phyloP scores from a whole-genome alignment of 78 protist species.

The Tieghemostelium lacteum region DNA sequence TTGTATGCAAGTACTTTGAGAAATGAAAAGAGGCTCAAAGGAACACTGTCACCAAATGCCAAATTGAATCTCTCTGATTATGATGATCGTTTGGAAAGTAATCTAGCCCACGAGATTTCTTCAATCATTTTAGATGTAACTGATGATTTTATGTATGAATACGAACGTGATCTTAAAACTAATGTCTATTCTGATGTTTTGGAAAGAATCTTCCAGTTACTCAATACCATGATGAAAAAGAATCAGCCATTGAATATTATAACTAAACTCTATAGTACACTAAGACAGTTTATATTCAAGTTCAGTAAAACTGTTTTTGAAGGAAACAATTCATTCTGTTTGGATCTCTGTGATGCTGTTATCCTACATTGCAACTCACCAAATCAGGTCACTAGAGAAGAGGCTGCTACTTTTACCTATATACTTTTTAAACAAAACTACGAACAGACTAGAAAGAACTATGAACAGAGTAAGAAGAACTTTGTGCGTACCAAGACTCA shows the following conservation, averaged over 20 bases:
- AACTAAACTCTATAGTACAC: slow-evolving; percentile 54
- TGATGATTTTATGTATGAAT: slow-evolving; percentile 74
- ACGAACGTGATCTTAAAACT: slow-evolving; percentile 54
- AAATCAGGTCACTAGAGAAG: slow-evolving; percentile 51
- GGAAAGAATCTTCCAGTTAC: slow-evolving; percentile 33
- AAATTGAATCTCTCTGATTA: slow-evolving; percentile 69
- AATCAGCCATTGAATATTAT: slow-evolving; percentile 55
- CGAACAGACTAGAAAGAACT: slow-evolving; percentile 45
- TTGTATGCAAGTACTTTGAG: background rate
- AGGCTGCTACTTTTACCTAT: slow-evolving; percentile 65
- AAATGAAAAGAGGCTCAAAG: slow-evolving; percentile 65
- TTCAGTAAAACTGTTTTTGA: slow-evolving; percentile 61
- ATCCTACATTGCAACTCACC: slow-evolving; percentile 71
- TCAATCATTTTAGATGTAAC: slow-evolving; percentile 38
- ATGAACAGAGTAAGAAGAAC: slow-evolving; percentile 41
- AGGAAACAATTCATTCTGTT: slow-evolving; percentile 37
- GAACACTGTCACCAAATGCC: slow-evolving; percentile 44
- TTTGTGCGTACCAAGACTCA: slow-evolving; percentile 70
- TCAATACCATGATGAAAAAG: slow-evolving; percentile 19
- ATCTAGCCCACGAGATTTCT: slow-evolving; percentile 28
- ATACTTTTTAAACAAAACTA: slow-evolving; percentile 61
- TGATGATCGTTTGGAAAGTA: slow-evolving; percentile 62
- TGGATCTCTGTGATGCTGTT: slow-evolving; percentile 55
- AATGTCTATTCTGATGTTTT: slow-evolving; percentile 26
- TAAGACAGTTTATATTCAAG: slow-evolving; percentile 65